Evolutionary conservation across 2,329 filamentous ascomycete genomes (phyloP), one percentile per base, ranked within the genome.

Genomic region (Septoria linicola): DNA sequence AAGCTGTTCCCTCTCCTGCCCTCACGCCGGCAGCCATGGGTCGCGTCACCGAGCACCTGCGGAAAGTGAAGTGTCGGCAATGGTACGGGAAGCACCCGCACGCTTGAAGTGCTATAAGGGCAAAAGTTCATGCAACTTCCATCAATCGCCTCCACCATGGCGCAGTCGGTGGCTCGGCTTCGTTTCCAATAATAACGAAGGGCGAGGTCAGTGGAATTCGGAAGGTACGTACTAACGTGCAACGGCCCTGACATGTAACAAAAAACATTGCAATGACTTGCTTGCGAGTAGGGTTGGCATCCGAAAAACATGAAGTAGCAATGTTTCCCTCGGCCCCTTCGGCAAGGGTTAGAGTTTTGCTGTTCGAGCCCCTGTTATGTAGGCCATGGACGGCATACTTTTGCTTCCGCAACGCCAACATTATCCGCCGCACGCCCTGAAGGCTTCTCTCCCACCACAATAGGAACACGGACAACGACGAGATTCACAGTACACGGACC

Each of bases 261-360:
- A 44, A 44, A 2, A 44, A 44, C 21, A 27, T 20, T 41, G 41
- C 41, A 14, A 44, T 44, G 41, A 27, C 23, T 27, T n/a, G n/a
- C n/a, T n/a, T n/a, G n/a, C n/a, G n/a, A n/a, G n/a, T n/a, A n/a
- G n/a, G n/a, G n/a, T n/a, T n/a, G n/a, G n/a, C n/a, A 43, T 43
- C 27, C n/a, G 20, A 10, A 13, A 32, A 27, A 43, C 13, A 11
- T 44, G 25, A 14, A n/a, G 19, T 44, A 44, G 41, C 30, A 34
- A n/a, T 41, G 31, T 44, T 44, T 44, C 30, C 41, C 41, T 44
- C 41, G 41, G 31, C 27, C 17, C 40, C 39, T 43, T 35, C 13
- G 27, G 41, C n/a, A 20, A 23, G 41, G 17, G 27, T 23, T 35
- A 44, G 41, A 44, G 41, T 44, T 44, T 44, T 44, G 41, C 41